Base-by-base conservation (phyloP, 192 early-diverging fungal species). In the Endogone sp. region DNA sequence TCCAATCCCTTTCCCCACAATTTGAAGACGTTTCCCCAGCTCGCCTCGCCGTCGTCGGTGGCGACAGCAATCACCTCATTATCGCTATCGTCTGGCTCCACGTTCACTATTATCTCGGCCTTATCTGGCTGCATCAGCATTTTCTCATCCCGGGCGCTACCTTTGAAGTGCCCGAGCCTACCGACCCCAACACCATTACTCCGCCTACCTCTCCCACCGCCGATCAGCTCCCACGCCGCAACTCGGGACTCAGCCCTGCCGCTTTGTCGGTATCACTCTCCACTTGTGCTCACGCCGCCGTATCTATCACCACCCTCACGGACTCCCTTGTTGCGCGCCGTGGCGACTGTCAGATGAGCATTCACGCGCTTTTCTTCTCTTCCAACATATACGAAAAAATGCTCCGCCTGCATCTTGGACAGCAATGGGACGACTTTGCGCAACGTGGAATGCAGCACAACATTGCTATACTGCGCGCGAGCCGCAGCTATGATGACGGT, bases 61-160 rank as follows among this genome's bases (percentile, higher is more conserved):
- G 37, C 37, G 37, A 13, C 37, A 44, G 13, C 4, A 44, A 60
- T 20, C 27, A 26, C 20, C 59, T 26, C 20, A 4, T 60, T n/a
- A 60, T 28, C 59, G 22, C 27, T 9, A n/a, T 28, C 23, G 59
- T 60, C 4, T 60, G 59, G 59, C 59, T 60, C 9, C 59, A 60
- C 59, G 59, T 60, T 4, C 59, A 60, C 27, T 28, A 60, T n/a
- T 20, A 60, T 60, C 20, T 60, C 4, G 59, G 23, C n/a, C 27
- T 60, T n/a, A 28, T 60, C 3, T 60, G 59, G 59, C 59, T 60
- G 22, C 27, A 60, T 20, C 59, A 60, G 59, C 59, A 60, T n/a
- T 60, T 26, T n/a, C 27, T 60, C 37, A 4, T 44, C 37, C 37
- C 37, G 4, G 37, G 37, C 37, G 37, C 37, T 8, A 44, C 37